Evolutionary conservation across 768 basidiomycete species (phyloP).

Genomic region (Mycena indigotica): DNA sequence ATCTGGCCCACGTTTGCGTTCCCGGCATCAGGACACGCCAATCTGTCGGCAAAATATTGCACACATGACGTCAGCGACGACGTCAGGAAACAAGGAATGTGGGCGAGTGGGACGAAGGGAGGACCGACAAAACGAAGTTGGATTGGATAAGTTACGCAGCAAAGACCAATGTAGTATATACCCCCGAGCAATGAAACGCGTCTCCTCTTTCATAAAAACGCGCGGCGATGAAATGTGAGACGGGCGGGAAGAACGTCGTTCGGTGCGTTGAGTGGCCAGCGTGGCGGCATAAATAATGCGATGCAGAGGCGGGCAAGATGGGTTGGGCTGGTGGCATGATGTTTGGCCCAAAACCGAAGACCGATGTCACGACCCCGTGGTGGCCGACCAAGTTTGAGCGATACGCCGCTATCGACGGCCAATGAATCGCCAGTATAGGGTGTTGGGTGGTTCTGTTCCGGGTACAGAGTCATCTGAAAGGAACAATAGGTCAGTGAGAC

Average conservation of each 20-base stretch:
- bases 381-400: neutral
- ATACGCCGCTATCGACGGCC: constrained; percentile 41
- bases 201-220: neutral
- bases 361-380: neutral
- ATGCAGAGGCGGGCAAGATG: neutral
- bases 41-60: neutral
- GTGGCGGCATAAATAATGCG: neutral
- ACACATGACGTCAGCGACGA: neutral
- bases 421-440: constrained; percentile 49
- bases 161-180: neutral
- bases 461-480: constrained; percentile 60
- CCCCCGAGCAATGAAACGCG: neutral
- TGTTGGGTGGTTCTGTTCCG: constrained; percentile 51
- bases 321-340: neutral
- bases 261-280: neutral
- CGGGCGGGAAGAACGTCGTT: neutral
- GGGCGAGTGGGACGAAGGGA: too few species aligned
- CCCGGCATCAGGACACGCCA: neutral
- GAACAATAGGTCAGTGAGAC: constrained; percentile 7
- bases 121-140: neutral
- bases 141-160: neutral
- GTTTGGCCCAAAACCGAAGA: neutral
- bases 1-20: neutral
- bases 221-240: neutral
- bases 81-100: neutral